Evolutionary conservation across 2,329 filamentous ascomycete genomes (phyloP), one percentile per base, ranked within the genome.

Genomic region (Setomelanomma holmii): DNA sequence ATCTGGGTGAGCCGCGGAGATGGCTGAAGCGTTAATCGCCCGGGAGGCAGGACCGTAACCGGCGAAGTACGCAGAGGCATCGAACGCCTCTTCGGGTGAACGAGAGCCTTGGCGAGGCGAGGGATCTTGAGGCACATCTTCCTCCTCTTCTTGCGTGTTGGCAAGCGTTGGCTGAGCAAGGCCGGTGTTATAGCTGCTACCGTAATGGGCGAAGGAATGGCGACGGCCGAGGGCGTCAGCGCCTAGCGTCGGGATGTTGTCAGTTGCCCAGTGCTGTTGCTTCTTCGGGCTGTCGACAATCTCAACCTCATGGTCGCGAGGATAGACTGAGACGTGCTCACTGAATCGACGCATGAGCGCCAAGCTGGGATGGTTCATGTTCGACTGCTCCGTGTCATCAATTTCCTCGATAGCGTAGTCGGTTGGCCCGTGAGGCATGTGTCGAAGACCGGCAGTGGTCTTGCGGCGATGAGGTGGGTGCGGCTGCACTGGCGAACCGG

Each of bases 371-470:
- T 75, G 75, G 44, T 83, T 67, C 36, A 81, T 77, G 14, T 80
- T 76, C n/a, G 8, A 77, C 75, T 21, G 27, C 27, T 89, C 86
- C 56, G 81, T 79, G 39, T 89, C 87, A 51, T 90, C 87, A 8
- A 87, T 79, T 67, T 90, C 87, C 57, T 90, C 88, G 54, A 90
- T 86, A n/a, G 88, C 88, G 66, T 82, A 89, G 58, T 90, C 88
- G 0, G 85, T 87, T 27, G 46, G 51, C 58, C 88, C 86, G 61
- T 88, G 85, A 0, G 88, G 80, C 1, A 82, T 67, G 54, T 85
- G 85, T 41, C 83, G 84, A 45, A 89, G 62, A n/a, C 80, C 75
- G 56, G 87, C 66, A 19, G 67, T 62, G 0, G 65, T 63, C 56
- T 71, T 68, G 40, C 66, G 67, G 42, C 66, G 67, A 20, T 65